Evolutionary conservation across 2,329 filamentous ascomycete species (phyloP).

Genomic region (Hymenoscyphus scutula): DNA sequence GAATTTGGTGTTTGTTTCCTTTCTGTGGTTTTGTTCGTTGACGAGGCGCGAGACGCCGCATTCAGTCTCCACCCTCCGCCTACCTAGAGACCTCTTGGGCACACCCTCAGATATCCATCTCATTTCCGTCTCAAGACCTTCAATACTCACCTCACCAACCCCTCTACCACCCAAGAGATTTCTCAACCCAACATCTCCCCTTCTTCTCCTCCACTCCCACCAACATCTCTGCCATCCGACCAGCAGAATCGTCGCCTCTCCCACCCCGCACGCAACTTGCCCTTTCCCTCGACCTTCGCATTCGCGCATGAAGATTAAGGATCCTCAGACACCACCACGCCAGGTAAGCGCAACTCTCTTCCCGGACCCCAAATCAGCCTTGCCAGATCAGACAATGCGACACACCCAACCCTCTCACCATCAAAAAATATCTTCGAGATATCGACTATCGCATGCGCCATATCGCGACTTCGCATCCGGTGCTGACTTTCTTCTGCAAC

Average conservation of each 20-base stretch:
- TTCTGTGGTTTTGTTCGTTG: neutral
- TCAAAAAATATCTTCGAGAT: neutral
- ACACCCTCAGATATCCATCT: slow-evolving; percentile 2
- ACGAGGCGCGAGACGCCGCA: neutral
- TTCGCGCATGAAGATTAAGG: slow-evolving; percentile 7
- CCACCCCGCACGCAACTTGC: no score
- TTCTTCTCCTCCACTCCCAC: neutral
- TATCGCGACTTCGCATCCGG: neutral
- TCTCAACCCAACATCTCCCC: neutral
- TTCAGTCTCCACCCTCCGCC: neutral
- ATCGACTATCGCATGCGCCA: neutral
- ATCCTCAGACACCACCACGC: neutral
- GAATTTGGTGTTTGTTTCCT: neutral
- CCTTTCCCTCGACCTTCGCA: neutral
- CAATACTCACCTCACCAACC: neutral
- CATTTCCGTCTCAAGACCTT: neutral
- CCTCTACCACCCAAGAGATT: neutral
- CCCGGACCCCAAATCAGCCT: slow-evolving; percentile 10
- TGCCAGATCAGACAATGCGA: neutral
- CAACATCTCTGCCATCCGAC: neutral
- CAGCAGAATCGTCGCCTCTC: neutral
- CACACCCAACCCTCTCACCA: neutral
- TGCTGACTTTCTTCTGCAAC: neutral
- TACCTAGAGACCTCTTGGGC: neutral
- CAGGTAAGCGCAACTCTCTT: neutral